Evolutionary conservation across 192 early-diverging fungal genomes (phyloP).

Genomic region (Coemansia asiatica): DNA sequence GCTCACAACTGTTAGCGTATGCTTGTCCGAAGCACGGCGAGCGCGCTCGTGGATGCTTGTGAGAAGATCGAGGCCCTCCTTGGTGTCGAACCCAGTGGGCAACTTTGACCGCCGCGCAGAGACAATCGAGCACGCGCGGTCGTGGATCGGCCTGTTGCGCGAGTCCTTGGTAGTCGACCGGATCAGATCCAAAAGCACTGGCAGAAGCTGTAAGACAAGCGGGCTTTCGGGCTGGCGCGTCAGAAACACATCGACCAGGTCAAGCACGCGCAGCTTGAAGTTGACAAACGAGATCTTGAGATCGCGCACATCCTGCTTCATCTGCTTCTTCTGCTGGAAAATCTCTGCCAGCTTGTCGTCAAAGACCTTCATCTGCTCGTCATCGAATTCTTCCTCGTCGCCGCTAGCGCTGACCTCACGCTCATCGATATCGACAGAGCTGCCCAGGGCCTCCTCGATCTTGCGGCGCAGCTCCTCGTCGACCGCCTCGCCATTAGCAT

Average conservation of each 20-base stretch:
- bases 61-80: slow-evolving; percentile 62
- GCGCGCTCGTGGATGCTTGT: slow-evolving; percentile 71
- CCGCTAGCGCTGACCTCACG: slow-evolving; percentile 55
- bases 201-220: slow-evolving; percentile 70
- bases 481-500: slow-evolving; percentile 53
- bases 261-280: slow-evolving; percentile 88
- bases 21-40: slow-evolving; percentile 59
- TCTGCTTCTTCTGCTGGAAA: slow-evolving; percentile 78
- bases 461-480: slow-evolving; percentile 79
- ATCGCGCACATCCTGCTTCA: slow-evolving; percentile 80
- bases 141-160: slow-evolving; percentile 64
- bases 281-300: slow-evolving; percentile 77
- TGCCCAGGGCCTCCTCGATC: slow-evolving; percentile 67
- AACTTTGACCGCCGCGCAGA: slow-evolving; percentile 62
- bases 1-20: slow-evolving; percentile 57
- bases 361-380: slow-evolving; percentile 87
- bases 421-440: slow-evolving; percentile 21
- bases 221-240: slow-evolving; percentile 65
- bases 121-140: slow-evolving; percentile 63
- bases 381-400: slow-evolving; percentile 66
- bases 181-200: slow-evolving; percentile 67
- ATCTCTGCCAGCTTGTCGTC: slow-evolving; percentile 93
- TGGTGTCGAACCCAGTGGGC: slow-evolving; percentile 59
- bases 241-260: slow-evolving; percentile 78
- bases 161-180: slow-evolving; percentile 56